phyloP scores from a whole-genome alignment of 1,284 basidiomycete genomes.

The Ceratobasidium sp. region DNA sequence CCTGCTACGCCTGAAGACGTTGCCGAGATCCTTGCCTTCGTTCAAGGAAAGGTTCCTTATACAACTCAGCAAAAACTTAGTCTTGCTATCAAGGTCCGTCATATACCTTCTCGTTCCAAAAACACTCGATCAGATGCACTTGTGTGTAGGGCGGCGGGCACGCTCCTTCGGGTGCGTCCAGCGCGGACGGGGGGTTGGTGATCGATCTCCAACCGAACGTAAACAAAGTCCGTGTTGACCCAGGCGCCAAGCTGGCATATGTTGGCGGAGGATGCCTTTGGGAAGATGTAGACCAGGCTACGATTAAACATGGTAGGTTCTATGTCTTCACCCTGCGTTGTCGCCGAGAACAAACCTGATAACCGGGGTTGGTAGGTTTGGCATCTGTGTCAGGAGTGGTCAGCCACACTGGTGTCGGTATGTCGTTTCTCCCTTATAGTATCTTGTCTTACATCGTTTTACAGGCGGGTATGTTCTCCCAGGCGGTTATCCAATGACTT shows the following conservation, averaged over 20 bases:
- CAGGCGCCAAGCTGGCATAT: constrained; percentile 36
- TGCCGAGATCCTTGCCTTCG: constrained; percentile 23
- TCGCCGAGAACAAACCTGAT: not conserved
- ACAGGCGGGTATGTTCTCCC: not conserved
- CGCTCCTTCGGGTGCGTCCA: constrained; percentile 39
- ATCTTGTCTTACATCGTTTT: not conserved
- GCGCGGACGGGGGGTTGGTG: constrained; percentile 45
- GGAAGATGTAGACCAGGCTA: constrained; percentile 40
- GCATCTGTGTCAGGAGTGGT: constrained; percentile 21
- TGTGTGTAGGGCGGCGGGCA: constrained; percentile 46
- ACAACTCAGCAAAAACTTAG: constrained; percentile 14
- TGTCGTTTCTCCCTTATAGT: not conserved
- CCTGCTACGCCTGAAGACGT: constrained; percentile 40
- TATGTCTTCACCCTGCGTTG: too few relatives aligned
- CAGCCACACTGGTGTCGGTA: constrained; percentile 31
- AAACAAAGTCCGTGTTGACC: constrained; percentile 44
- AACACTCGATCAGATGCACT: not conserved
- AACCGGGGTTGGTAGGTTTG: not conserved
- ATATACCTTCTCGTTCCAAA: not conserved
- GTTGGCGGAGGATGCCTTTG: constrained; percentile 43
- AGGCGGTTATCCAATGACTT: not conserved
- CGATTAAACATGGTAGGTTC: constrained; percentile 44
- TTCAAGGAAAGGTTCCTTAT: constrained; percentile 29
- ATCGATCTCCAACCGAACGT: constrained; percentile 46
- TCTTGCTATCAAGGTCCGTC: constrained; percentile 41